Evolutionary conservation across 1,139 yeast genomes (phyloP).

Genomic region (Meyerozyma smithsonii): DNA sequence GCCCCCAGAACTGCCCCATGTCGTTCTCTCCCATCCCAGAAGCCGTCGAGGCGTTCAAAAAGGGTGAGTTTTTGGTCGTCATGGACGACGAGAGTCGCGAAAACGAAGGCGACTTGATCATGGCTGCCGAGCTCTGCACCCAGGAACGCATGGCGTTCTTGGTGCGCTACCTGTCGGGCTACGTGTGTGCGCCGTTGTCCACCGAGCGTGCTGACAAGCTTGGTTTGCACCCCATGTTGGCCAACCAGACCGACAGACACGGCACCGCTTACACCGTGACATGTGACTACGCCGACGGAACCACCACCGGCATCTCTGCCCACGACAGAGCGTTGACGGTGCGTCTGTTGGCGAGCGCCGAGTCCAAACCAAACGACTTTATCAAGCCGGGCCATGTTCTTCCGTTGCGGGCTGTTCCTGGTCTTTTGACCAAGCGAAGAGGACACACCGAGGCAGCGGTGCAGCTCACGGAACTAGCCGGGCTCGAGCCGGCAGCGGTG

Average conservation of each 20-base stretch:
- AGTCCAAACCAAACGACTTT: constrained; percentile 57
- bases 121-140: constrained; percentile 79
- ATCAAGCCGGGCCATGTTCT: constrained; percentile 90
- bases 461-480: constrained; percentile 74
- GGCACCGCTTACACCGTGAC: constrained; percentile 97
- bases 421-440: constrained; percentile 72
- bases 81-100: constrained; percentile 96
- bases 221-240: constrained; percentile 75
- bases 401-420: constrained; percentile 88
- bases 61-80: constrained; percentile 87
- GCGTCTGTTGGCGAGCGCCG: constrained; percentile 59
- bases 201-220: constrained; percentile 73
- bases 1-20: too few species aligned
- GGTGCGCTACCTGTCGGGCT: constrained; percentile 86
- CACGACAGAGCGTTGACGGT: constrained; percentile 84
- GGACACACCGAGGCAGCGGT: constrained; percentile 99
- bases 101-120: constrained; percentile 95
- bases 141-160: constrained; percentile 91
- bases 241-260: constrained; percentile 70
- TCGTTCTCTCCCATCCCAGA: constrained; percentile 58
- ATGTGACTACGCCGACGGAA: constrained; percentile 58
- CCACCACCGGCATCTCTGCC: constrained; percentile 36
- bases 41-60: constrained; percentile 71
- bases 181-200: constrained; percentile 87
- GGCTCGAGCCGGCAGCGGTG: constrained; percentile 81